These are phyloP conservation scores for Pythium aristosporum DNA, from an alignment of 352 stramenopile genomes.

Conservation along the genomic window DNA sequence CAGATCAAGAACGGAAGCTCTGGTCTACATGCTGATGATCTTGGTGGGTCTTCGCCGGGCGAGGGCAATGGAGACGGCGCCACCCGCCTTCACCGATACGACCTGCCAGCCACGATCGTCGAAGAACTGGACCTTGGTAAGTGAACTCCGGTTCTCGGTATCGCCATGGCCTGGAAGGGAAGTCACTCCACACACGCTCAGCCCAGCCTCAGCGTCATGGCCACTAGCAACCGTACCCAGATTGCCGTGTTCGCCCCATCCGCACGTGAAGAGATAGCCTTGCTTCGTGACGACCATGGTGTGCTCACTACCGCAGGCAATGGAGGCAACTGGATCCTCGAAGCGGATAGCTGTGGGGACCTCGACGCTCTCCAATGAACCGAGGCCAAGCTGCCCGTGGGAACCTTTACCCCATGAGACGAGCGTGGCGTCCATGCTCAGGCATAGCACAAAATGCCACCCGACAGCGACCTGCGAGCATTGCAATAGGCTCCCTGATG, in stretches of 20 bases:
- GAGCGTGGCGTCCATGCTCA: slow-evolving; percentile 34
- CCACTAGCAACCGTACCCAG: slow-evolving; percentile 42
- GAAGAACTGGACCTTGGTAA: slow-evolving; percentile 59
- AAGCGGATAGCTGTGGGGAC: slow-evolving; percentile 28
- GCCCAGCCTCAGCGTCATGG: neutral
- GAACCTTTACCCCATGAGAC: slow-evolving; percentile 75
- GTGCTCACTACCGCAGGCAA: slow-evolving; percentile 81
- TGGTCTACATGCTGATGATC: slow-evolving; percentile 1
- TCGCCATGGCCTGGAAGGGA: slow-evolving; percentile 53
- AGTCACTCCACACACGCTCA: neutral
- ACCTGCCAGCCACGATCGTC: slow-evolving; percentile 29
- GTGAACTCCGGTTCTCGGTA: slow-evolving; percentile 33
- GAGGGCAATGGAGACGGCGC: slow-evolving; percentile 66
- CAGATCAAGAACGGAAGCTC: slow-evolving; percentile 1
- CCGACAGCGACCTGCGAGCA: slow-evolving; percentile 50
- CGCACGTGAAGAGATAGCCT: slow-evolving; percentile 72
- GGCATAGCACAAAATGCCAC: slow-evolving; percentile 76
- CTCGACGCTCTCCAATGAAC: slow-evolving; percentile 13
- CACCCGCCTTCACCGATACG: slow-evolving; percentile 38
- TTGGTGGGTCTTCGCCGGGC: neutral
- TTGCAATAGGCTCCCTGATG: slow-evolving; percentile 19
- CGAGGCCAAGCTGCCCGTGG: slow-evolving; percentile 65
- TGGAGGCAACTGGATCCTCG: slow-evolving; percentile 26
- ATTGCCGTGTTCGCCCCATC: slow-evolving; percentile 85
- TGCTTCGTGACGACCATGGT: slow-evolving; percentile 47